Evolutionary conservation across 495 filamentous ascomycete species (phyloP).

Genomic region (Aspergillus conjunctus): DNA sequence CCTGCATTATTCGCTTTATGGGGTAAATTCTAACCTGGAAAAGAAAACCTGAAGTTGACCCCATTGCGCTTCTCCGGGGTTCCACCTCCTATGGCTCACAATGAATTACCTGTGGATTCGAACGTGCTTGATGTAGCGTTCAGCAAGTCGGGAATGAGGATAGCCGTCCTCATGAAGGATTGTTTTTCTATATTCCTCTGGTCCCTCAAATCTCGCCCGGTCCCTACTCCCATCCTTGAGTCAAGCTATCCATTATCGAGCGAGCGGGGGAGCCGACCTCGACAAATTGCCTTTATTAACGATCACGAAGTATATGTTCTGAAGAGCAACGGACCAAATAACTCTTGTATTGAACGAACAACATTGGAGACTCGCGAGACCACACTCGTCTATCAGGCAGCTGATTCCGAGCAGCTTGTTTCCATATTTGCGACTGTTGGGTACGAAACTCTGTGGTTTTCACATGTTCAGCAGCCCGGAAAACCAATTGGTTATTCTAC

Average conservation of each 20-base stretch:
- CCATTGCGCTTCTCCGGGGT: slow-evolving; percentile 81
- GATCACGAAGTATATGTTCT: slow-evolving; percentile 50
- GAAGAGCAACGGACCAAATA: slow-evolving; percentile 36
- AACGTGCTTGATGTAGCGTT: slow-evolving; percentile 76
- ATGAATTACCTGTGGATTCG: slow-evolving; percentile 64
- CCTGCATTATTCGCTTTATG: background rate
- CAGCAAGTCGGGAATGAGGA: slow-evolving; percentile 60
- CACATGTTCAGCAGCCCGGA: slow-evolving; percentile 32
- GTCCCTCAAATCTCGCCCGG: slow-evolving; percentile 53
- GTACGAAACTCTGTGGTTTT: slow-evolving; percentile 48
- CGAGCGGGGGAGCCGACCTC: slow-evolving; percentile 34
- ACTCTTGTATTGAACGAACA: slow-evolving; percentile 41
- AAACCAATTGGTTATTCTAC: slow-evolving; percentile 37
- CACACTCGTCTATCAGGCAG: slow-evolving; percentile 34
- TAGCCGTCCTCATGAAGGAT: slow-evolving; percentile 70
- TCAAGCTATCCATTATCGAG: slow-evolving; percentile 50
- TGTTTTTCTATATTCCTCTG: slow-evolving; percentile 68
- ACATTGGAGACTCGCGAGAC: slow-evolving; percentile 41
- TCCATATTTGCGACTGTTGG: slow-evolving; percentile 44
- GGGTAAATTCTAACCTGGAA: slow-evolving; percentile 12
- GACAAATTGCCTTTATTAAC: slow-evolving; percentile 47
- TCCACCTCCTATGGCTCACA: slow-evolving; percentile 89
- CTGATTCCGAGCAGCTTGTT: slow-evolving; percentile 40
- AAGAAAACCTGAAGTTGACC: slow-evolving; percentile 75
- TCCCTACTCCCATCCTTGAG: slow-evolving; percentile 47